Evolutionary conservation across 1,284 basidiomycete genomes (phyloP), one percentile per base, ranked within the genome.

Genomic region (Tilletia setariae): DNA sequence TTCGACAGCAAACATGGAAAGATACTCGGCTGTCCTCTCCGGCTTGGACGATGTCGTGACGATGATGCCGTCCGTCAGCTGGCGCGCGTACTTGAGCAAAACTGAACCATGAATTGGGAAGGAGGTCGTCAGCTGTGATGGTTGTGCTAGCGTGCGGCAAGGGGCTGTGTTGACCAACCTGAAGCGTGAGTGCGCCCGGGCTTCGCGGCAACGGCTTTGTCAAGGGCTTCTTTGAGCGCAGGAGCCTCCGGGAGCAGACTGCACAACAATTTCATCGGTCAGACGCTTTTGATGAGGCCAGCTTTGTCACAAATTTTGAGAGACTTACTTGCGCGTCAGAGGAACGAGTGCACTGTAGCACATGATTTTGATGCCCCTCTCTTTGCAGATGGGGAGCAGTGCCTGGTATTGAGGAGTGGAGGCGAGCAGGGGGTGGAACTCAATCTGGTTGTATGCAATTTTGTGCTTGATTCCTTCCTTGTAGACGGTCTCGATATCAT

Each of bases 401-500:
- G 56, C 56, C 28, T 61, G 28, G 56, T 61, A 61, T 30, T 61
- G 56, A 1, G 28, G 30, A 25, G 56, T 19, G 9, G 28, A 35
- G 28, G 56, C 56, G 7, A 61, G 15, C 28, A 61, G 28, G 19
- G 56, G 56, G 56, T 61, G 56, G 28, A 35, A 61, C 28, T 61
- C 56, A 30, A 61, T 61, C 56, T 61, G 56, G 56, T 61, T 61
- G 56, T 32, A 61, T 30, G 56, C 56, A 21, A 61, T 61, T 16
- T 25, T 16, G 21, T 61, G 56, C 56, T 61, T 61, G 28, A 40
- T 1, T 7, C 56, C 56, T 30, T 32, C 56, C 2, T 19, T 30
- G 28, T 61, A 61, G 13, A 61, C 25, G 19, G 3, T 21, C 56
- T 61, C 56, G 56, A 61, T 61, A 21, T 61, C 56, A 7, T 61